These are phyloP conservation scores for Acanthamoeba triangularis DNA, from an alignment of 208 protist genomes.

Conservation along the genomic window DNA sequence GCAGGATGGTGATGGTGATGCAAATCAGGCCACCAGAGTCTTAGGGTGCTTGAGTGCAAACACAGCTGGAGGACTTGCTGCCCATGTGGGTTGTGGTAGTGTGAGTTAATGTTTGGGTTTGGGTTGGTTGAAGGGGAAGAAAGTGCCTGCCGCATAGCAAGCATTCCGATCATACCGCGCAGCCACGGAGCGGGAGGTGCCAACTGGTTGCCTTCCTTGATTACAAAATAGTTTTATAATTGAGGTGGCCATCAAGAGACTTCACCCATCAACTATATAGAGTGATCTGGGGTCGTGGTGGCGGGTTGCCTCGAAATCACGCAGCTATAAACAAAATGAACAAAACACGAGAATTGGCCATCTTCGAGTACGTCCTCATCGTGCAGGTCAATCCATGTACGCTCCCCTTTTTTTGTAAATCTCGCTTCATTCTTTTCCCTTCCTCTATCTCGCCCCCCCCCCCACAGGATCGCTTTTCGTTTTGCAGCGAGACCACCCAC, in stretches of 20 bases:
- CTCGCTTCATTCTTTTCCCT: background rate
- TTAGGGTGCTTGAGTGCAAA: conserved; percentile 37
- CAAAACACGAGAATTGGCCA: conserved; percentile 39
- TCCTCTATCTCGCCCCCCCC: background rate
- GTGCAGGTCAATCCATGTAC: conserved; percentile 56
- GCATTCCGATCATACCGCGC: too few species aligned
- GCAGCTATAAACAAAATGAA: conserved; percentile 25
- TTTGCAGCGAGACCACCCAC: too few species aligned
- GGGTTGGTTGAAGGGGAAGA: background rate
- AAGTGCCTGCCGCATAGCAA: background rate
- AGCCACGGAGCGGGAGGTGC: too few species aligned
- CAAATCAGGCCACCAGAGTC: background rate
- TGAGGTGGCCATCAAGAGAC: too few species aligned
- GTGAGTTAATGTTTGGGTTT: background rate
- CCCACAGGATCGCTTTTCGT: background rate
- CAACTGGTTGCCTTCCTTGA: too few species aligned
- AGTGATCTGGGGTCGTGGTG: too few species aligned
- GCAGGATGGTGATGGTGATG: background rate
- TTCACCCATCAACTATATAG: too few species aligned
- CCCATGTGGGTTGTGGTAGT: background rate
- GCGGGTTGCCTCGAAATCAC: too few species aligned
- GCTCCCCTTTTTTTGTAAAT: background rate
- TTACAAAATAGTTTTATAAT: too few species aligned
- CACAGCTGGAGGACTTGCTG: conserved; percentile 21
- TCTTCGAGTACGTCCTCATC: conserved; percentile 75